Evolutionary conservation across 257 asterid species (phyloP).

Genomic region (Rubia yunnanensis): DNA sequence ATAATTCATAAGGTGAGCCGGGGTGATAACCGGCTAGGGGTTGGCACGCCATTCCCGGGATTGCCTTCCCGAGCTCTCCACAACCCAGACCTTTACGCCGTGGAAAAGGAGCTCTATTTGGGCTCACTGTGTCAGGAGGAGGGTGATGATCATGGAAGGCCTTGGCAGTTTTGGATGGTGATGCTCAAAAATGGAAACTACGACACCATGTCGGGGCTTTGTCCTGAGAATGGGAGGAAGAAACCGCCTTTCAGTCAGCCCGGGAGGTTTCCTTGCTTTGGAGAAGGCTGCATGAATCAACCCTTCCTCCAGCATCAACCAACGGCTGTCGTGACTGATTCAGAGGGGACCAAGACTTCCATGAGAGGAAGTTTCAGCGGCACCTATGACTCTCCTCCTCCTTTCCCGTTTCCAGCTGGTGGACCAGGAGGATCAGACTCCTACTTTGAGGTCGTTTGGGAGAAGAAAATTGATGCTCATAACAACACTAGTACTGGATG

Average conservation of each 20-base stretch:
- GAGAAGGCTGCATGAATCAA: slow-evolving; percentile 4
- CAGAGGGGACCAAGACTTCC: slow-evolving; percentile 24
- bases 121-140: slow-evolving; percentile 38
- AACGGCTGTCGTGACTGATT: neutral
- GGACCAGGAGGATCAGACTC: neutral
- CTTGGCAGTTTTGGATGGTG: slow-evolving; percentile 4
- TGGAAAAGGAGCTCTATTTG: slow-evolving; percentile 52
- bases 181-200: slow-evolving; percentile 7
- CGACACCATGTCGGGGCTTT: slow-evolving; percentile 1
- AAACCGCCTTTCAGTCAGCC: neutral
- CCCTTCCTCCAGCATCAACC: slow-evolving; percentile 2
- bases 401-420: neutral
- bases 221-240: neutral
- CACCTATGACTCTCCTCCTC: neutral
- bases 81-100: slow-evolving; percentile 53
- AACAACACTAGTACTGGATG: neutral
- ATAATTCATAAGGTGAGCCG: slow-evolving; percentile 45
- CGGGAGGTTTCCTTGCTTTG: slow-evolving; percentile 3
- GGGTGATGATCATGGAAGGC: neutral
- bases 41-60: slow-evolving; percentile 43
- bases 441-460: slow-evolving; percentile 6
- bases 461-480: neutral
- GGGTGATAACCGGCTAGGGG: slow-evolving; percentile 47
- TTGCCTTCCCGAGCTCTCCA: slow-evolving; percentile 25
- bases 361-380: slow-evolving; percentile 18